phyloP scores from a whole-genome alignment of 1,139 yeast species.

The Pichia sp. region DNA sequence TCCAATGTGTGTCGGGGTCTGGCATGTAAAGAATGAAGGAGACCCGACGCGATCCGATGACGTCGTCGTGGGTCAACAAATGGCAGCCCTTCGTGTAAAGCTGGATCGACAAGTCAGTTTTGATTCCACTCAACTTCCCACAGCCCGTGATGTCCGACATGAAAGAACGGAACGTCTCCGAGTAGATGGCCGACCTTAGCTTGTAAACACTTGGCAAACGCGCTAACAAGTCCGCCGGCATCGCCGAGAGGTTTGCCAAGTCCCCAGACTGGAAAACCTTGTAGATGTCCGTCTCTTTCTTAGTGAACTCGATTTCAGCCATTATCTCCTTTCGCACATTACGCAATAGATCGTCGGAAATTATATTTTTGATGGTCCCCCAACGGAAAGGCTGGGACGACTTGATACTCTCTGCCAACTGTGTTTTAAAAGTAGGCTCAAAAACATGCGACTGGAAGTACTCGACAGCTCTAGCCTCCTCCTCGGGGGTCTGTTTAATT shows the following conservation, averaged over 20 bases:
- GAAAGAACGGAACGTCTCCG: slow-evolving; percentile 75
- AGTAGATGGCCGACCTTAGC: slow-evolving; percentile 81
- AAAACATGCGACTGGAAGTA: slow-evolving; percentile 57
- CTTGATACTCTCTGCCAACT: slow-evolving; percentile 40
- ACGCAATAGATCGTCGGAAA: slow-evolving; percentile 72
- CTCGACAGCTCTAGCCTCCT: slow-evolving; percentile 35
- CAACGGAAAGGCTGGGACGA: slow-evolving; percentile 77
- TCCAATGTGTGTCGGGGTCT: slow-evolving; percentile 87
- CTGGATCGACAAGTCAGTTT: slow-evolving; percentile 90
- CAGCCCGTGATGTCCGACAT: slow-evolving; percentile 81
- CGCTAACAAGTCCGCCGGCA: slow-evolving; percentile 69
- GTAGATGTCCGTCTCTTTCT: slow-evolving; percentile 95
- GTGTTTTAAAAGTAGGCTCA: slow-evolving; percentile 40
- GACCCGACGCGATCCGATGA: slow-evolving; percentile 90
- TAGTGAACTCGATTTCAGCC: slow-evolving; percentile 79
- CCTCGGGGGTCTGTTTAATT: slow-evolving; percentile 32
- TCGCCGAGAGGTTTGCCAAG: slow-evolving; percentile 84
- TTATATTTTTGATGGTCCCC: slow-evolving; percentile 73
- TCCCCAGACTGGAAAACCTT: slow-evolving; percentile 95
- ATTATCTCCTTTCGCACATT: slow-evolving; percentile 82
- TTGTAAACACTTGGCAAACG: slow-evolving; percentile 70
- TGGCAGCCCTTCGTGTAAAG: slow-evolving; percentile 93
- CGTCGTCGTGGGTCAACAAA: slow-evolving; percentile 92
- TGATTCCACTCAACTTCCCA: slow-evolving; percentile 82
- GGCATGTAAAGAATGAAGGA: slow-evolving; percentile 90